These are phyloP conservation scores for Eleusine indica DNA, from an alignment of 176 grass and related monocot species.

Conservation along the genomic window DNA sequence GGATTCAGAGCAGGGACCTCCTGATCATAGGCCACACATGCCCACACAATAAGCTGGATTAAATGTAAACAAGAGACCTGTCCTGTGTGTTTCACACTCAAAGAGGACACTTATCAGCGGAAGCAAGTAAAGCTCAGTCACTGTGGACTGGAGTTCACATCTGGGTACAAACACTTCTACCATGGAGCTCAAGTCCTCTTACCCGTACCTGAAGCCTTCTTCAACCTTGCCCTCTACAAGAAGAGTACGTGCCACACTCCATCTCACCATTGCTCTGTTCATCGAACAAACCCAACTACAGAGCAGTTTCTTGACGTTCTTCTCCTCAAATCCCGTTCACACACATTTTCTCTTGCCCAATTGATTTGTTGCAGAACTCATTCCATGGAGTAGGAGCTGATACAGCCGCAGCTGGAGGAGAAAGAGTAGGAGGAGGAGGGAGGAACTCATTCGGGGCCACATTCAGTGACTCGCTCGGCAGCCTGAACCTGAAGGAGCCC, in stretches of 20 bases:
- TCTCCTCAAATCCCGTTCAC: not conserved
- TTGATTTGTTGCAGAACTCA: conserved; percentile 55
- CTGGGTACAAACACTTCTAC: not conserved
- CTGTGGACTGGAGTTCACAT: conserved; percentile 14
- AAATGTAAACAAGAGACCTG: conserved; percentile 13
- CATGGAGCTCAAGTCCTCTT: conserved; percentile 60
- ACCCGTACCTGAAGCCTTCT: conserved; percentile 38
- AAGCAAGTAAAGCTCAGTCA: conserved; percentile 27
- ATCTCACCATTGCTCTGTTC: conserved; percentile 12
- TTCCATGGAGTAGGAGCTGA: conserved; percentile 47
- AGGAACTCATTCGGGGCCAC: conserved; percentile 52
- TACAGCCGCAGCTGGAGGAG: conserved; percentile 5
- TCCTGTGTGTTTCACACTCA: not conserved
- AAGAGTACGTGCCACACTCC: conserved; percentile 44
- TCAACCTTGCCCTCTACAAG: conserved; percentile 41
- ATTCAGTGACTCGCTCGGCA: conserved; percentile 63
- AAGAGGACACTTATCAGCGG: conserved; percentile 7
- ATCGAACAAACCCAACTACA: not conserved
- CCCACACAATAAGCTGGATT: not conserved
- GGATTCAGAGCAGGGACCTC: conserved; percentile 36
- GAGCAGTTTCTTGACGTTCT: not conserved
- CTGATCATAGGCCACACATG: conserved; percentile 21
- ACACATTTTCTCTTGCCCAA: not conserved
- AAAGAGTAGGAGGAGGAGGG: not conserved
- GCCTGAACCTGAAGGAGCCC: conserved; percentile 57